Conservation (phyloP, 768 basidiomycete genomes). For the Chlorophyllum brunneum region DNA sequence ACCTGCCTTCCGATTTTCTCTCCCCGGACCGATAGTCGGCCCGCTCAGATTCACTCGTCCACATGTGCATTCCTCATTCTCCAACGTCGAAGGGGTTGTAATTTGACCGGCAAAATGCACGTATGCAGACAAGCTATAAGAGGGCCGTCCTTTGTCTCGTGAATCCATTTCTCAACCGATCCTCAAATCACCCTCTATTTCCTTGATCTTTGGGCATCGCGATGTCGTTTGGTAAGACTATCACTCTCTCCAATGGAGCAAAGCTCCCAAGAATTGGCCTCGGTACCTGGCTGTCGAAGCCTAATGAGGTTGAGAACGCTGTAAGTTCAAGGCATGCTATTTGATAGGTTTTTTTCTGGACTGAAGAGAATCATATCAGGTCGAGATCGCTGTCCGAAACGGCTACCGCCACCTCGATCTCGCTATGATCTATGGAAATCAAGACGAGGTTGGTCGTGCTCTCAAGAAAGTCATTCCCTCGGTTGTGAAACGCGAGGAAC, state of each 20-base stretch:
- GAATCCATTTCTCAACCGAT: too few relatives aligned
- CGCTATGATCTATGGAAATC: constrained; percentile 77
- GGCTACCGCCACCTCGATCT: constrained; percentile 87
- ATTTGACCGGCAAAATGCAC: too few relatives aligned
- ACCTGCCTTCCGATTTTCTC: background rate
- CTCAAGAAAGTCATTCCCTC: constrained; percentile 74
- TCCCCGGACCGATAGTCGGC: constrained; percentile 1
- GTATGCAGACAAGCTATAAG: too few relatives aligned
- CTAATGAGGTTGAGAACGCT: constrained; percentile 70
- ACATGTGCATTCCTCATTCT: background rate
- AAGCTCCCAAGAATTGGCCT: constrained; percentile 74
- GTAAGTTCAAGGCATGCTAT: constrained; percentile 40
- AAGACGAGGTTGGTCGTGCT: constrained; percentile 70
- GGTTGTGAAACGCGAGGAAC: constrained; percentile 75
- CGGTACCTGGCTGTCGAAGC: constrained; percentile 78
- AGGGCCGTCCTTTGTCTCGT: too few relatives aligned
- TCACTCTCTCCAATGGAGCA: constrained; percentile 42
- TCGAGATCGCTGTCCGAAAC: constrained; percentile 67
- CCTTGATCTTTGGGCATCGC: background rate
- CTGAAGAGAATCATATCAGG: constrained; percentile 33
- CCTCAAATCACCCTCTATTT: background rate
- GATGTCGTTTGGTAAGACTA: constrained; percentile 40
- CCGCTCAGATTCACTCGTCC: background rate
- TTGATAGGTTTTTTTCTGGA: constrained; percentile 4
- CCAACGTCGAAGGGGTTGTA: background rate